Evolutionary conservation across 768 basidiomycete genomes (phyloP).

Genomic region (Lentinula sp.): DNA sequence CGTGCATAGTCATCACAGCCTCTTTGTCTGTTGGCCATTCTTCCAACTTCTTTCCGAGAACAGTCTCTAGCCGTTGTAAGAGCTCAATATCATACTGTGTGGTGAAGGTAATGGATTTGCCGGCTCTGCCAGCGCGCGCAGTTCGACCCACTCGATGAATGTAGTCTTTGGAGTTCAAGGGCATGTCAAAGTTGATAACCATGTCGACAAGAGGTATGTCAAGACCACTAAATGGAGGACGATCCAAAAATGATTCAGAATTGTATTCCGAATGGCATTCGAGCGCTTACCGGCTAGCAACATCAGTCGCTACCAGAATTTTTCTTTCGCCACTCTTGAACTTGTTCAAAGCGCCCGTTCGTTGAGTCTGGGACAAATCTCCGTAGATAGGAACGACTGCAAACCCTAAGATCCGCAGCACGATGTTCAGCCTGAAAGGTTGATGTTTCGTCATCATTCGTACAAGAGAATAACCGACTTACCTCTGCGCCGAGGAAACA

Average conservation of each 20-base stretch:
- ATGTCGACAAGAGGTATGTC: constrained; percentile 23
- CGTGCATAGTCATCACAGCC: too few relatives aligned
- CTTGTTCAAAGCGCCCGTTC: constrained; percentile 67
- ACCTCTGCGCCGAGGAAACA: too few relatives aligned
- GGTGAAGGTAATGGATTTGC: constrained; percentile 93
- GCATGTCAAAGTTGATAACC: constrained; percentile 97
- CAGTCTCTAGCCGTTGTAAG: constrained; percentile 87
- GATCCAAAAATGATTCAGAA: too few relatives aligned
- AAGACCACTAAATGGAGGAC: too few relatives aligned
- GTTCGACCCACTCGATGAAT: constrained; percentile 97
- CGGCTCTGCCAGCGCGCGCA: constrained; percentile 91
- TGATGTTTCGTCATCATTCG: too few relatives aligned
- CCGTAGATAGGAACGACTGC: constrained; percentile 74
- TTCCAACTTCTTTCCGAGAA: constrained; percentile 75
- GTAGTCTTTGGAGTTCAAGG: constrained; percentile 97
- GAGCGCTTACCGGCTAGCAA: too few relatives aligned
- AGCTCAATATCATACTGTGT: constrained; percentile 98
- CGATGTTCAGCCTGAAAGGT: constrained; percentile 38
- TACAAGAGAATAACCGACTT: too few relatives aligned
- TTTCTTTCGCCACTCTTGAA: constrained; percentile 40
- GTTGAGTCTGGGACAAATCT: constrained; percentile 65
- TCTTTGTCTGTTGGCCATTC: too few relatives aligned
- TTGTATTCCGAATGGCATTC: too few relatives aligned
- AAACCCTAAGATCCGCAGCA: constrained; percentile 66
- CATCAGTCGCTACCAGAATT: too few relatives aligned